These are phyloP conservation scores for Hygrophoropsis aurantiaca DNA, from an alignment of 768 basidiomycete species.

Conservation along the genomic window DNA sequence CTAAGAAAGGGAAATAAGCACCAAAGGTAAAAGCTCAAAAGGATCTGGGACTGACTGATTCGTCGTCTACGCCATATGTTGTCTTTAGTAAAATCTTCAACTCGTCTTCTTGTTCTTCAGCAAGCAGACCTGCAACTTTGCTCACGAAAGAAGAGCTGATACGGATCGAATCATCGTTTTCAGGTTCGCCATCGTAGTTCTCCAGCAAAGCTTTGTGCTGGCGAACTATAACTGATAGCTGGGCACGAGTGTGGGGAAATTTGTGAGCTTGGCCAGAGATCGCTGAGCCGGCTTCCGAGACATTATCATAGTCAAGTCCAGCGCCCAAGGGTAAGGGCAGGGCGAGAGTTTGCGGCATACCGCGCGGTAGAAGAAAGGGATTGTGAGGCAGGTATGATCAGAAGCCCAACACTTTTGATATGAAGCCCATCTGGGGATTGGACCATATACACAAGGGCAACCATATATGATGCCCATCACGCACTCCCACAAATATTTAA, in stretches of 20 bases:
- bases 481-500: no score
- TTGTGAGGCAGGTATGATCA: not conserved
- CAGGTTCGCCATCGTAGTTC: slow-evolving; percentile 54
- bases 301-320: slow-evolving; percentile 16
- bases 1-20: slow-evolving; percentile 39
- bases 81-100: slow-evolving; percentile 75
- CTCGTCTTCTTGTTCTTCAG: slow-evolving; percentile 83
- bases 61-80: slow-evolving; percentile 67
- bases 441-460: slow-evolving; percentile 14
- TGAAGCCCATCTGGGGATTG: slow-evolving; percentile 18
- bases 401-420: slow-evolving; percentile 17
- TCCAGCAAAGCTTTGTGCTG: slow-evolving; percentile 62
- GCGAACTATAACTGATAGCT: slow-evolving; percentile 71
- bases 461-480: slow-evolving; percentile 9
- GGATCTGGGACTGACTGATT: slow-evolving; percentile 49
- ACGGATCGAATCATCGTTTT: slow-evolving; percentile 49
- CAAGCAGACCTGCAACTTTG: slow-evolving; percentile 68
- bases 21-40: slow-evolving; percentile 14
- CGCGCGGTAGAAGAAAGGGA: not conserved
- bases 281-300: slow-evolving; percentile 14
- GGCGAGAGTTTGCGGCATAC: slow-evolving; percentile 25
- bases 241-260: slow-evolving; percentile 83
- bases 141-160: slow-evolving; percentile 67
- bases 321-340: slow-evolving; percentile 17
- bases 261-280: slow-evolving; percentile 32